Base-by-base conservation (phyloP, 345 rosid genomes). In the Camelina neglecta region DNA sequence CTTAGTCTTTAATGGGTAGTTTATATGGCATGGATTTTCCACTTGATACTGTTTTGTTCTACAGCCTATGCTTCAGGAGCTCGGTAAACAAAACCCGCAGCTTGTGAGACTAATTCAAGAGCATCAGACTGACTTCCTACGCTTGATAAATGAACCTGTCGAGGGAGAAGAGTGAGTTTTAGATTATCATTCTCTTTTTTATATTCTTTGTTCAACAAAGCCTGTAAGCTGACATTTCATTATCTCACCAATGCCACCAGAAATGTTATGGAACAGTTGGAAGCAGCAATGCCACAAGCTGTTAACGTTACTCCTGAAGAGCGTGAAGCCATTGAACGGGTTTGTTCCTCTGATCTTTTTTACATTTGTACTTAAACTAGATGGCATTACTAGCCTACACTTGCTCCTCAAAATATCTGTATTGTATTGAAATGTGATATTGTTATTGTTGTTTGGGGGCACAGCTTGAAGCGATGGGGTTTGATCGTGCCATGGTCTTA, bases 21-120 rank as follows among this genome's bases (percentile, higher is more conserved):
- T 49, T 8, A 49, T 7, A 31, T 11, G 2, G 67, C 60, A 45
- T 54, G 69, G 15, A 66, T 54, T 57, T 31, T 49, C 50, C 20
- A 6, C 75, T 35, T 29, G 8, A 15, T 38, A 26, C 53, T 53
- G 21, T 66, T 59, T 51, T 57, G 26, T 69, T 71, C 56, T 74
- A 65, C 85, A 93, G 98, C 97, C 98, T 20, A 89, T 91, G 98
- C 93, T 93, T 83, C 98, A 89, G 74, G 98, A 93, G 77, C 84
- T 93, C 53, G 98, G 98, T 45, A 91, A 91, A 69, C 97, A 93
- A 75, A 91, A 93, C 78, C 98, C 97, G 21, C 86, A 91, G 18
- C 82, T 93, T 13, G 85, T 91, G 86, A 84, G 94, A 74, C 87
- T 91, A 39, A 89, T 93, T 75, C 97, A 90, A 86, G 98, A 93